Evolutionary conservation across 169 alveolate genomes (phyloP), one percentile per base, ranked within the genome.

Genomic region (Besnoitia besnoiti): DNA sequence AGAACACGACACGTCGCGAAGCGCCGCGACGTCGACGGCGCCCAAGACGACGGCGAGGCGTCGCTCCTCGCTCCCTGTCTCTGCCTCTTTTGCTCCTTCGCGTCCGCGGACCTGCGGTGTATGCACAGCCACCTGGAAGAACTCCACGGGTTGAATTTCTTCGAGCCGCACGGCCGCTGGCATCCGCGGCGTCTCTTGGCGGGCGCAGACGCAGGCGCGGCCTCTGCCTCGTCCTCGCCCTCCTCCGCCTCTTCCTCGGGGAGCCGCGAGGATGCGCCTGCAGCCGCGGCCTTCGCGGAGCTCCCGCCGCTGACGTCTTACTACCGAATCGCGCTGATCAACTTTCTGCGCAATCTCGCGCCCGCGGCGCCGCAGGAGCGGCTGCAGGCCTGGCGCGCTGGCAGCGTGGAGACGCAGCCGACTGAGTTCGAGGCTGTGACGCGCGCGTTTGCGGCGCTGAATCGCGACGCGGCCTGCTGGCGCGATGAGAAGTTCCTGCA

Each of bases 281-380:
- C n/a, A 16, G 14, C 67, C 24, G 33, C 21, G 10, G 80, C 80
- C 21, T 14, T 10, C 40, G 3, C 59, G 33, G 87, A 61, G 73
- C 73, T 88, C 61, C 92, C 92, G 42, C 75, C 85, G 7, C 40
- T 88, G 49, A 44, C n/a, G 10, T 40, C 62, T 21, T 88, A 88
- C 92, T 16, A 39, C 75, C 92, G 92, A 33, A 88, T 88, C 49
- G 85, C 85, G 44, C 35, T 88, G 73, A 51, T 88, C 85, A 62
- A 75, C 61, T 88, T 59, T 33, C 33, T 88, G 62, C 92, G 92
- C 39, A 40, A 37, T 3, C 55, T 77, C 40, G 82, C 39, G 3
- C 82, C 82, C n/a, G 14, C 67, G 3, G 19, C 40, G 40, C 40
- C 61, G 12, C 35, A 77, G 24, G 62, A 88, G 92, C 39, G n/a